Evolutionary conservation across 768 basidiomycete genomes (phyloP).

Genomic region (Mycena venus): DNA sequence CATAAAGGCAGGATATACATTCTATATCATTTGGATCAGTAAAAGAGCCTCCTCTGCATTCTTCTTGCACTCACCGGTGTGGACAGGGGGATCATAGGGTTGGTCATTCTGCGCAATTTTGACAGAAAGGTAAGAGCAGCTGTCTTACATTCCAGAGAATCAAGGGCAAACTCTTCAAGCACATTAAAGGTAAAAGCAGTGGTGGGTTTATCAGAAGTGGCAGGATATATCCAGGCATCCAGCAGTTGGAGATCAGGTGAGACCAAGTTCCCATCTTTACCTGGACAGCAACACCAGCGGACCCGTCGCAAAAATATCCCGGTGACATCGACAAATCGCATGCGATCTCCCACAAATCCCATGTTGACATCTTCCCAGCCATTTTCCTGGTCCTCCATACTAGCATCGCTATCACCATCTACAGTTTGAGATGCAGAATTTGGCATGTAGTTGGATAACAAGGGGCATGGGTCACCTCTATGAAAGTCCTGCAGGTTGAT

Average conservation of each 20-base stretch:
- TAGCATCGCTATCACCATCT: not conserved
- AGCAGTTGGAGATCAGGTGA: constrained; percentile 31
- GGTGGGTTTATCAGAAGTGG: constrained; percentile 23
- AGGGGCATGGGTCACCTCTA: not conserved
- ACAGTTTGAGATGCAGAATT: not conserved
- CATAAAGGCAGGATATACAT: constrained; percentile 2
- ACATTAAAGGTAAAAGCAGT: constrained; percentile 39
- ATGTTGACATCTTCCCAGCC: constrained; percentile 1
- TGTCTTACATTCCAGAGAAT: constrained; percentile 37
- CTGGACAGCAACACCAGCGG: constrained; percentile 13
- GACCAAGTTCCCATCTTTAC: not conserved
- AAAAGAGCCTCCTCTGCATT: not conserved
- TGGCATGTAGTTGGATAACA: not conserved
- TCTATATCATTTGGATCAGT: too few species aligned
- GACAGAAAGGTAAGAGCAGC: constrained; percentile 20
- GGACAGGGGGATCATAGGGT: constrained; percentile 2
- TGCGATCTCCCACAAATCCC: not conserved
- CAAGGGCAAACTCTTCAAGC: constrained; percentile 37
- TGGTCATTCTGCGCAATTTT: constrained; percentile 23
- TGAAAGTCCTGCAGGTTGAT: too few species aligned
- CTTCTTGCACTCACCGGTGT: not conserved
- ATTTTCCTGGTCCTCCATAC: not conserved
- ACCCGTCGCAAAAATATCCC: constrained; percentile 11
- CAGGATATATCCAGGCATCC: constrained; percentile 21
- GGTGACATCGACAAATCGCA: not conserved